Conservation (phyloP, 805 yeast species). For the Pichia heedii region DNA sequence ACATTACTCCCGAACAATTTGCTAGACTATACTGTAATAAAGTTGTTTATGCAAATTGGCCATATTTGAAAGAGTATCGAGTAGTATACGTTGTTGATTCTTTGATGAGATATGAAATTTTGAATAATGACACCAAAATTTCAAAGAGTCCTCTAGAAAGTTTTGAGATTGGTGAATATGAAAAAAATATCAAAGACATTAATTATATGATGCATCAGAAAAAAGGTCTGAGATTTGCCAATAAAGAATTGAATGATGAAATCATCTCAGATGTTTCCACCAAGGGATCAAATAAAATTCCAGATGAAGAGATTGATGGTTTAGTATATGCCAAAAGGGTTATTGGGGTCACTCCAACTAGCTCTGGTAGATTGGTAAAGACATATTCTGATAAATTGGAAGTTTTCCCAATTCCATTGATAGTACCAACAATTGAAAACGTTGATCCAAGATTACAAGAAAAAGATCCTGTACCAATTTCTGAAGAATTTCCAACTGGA, state of each 20-base stretch:
- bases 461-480: constrained; percentile 66
- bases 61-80: constrained; percentile 76
- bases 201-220: constrained; percentile 35
- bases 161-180: constrained; percentile 40
- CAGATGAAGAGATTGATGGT: constrained; percentile 33
- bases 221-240: constrained; percentile 38
- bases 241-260: constrained; percentile 7
- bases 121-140: constrained; percentile 24
- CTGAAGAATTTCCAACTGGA: constrained; percentile 71
- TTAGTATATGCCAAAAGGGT: constrained; percentile 67
- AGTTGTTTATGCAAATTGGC: constrained; percentile 76
- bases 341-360: constrained; percentile 64
- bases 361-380: constrained; percentile 69
- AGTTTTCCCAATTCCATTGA: constrained; percentile 65
- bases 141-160: constrained; percentile 34
- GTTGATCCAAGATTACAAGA: constrained; percentile 68
- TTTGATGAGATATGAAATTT: constrained; percentile 36
- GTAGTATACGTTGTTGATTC: constrained; percentile 56
- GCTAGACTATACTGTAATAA: constrained; percentile 54
- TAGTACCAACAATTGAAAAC: constrained; percentile 66
- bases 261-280: constrained; percentile 7
- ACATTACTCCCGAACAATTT: constrained; percentile 52
- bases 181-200: constrained; percentile 32
- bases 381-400: constrained; percentile 48
- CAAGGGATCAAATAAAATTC: neutral